phyloP scores from a whole-genome alignment of 371 early-diverging fungal species.

The Mucor lusitanicus region DNA sequence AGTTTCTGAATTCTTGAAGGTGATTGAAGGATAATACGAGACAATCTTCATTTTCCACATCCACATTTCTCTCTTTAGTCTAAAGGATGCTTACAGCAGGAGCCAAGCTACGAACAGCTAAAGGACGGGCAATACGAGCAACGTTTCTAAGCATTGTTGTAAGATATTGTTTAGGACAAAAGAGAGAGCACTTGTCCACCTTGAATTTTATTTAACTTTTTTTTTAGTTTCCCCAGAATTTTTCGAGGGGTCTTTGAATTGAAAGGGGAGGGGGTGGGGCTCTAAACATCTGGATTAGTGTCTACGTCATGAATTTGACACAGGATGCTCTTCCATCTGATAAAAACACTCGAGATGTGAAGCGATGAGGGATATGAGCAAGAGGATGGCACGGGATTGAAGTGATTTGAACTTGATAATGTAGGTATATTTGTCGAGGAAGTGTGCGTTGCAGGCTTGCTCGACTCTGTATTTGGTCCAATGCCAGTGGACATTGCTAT shows the following conservation, averaged over 20 bases:
- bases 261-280: conserved; percentile 6
- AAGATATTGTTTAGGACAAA: conserved; percentile 9
- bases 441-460: no score
- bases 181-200: conserved; percentile 4
- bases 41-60: background rate
- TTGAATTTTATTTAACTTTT: conserved; percentile 3
- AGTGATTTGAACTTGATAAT: no score
- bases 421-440: no score
- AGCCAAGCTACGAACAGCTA: conserved; percentile 46
- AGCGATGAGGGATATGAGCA: no score
- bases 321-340: background rate
- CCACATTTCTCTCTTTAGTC: background rate
- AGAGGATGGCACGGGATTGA: no score
- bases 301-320: conserved; percentile 12
- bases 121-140: conserved; percentile 55
- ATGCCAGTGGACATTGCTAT: no score
- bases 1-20: background rate
- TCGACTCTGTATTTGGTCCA: no score
- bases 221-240: conserved; percentile 26
- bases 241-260: conserved; percentile 19
- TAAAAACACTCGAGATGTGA: background rate
- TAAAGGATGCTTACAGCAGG: conserved; percentile 45
- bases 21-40: background rate
- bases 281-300: background rate
- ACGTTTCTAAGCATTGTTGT: conserved; percentile 54